Evolutionary conservation across 257 asterid genomes (phyloP).

Genomic region (Leonotis leonurus): DNA sequence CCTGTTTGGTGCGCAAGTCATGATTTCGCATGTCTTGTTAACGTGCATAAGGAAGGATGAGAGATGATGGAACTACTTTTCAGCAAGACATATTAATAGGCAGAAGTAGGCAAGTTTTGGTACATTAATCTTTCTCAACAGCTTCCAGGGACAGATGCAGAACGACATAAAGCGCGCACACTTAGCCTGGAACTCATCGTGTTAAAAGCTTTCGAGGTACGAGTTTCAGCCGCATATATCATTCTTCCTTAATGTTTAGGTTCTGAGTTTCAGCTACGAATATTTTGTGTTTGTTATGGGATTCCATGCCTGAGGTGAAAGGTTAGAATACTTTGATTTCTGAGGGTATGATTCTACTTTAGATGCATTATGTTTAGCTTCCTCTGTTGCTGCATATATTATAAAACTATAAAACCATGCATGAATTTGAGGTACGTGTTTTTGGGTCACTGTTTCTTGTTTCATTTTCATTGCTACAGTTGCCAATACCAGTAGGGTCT

Average conservation of each 20-base stretch:
- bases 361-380: not conserved
- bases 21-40: not conserved
- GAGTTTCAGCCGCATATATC: too few relatives aligned
- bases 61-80: not conserved
- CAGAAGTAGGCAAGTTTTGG: not conserved
- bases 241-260: too few relatives aligned
- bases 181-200: not conserved
- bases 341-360: not conserved
- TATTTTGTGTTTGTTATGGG: not conserved
- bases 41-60: too few relatives aligned
- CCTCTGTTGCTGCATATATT: too few relatives aligned
- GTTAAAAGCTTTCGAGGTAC: not conserved
- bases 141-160: not conserved
- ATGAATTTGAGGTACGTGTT: conserved; percentile 1
- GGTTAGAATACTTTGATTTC: not conserved
- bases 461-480: conserved; percentile 6
- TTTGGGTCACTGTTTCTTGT: not conserved
- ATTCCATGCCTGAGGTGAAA: too few relatives aligned
- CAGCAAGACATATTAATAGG: too few relatives aligned
- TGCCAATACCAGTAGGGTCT: too few relatives aligned
- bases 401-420: not conserved
- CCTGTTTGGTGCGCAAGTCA: too few relatives aligned
- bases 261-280: not conserved
- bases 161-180: not conserved
- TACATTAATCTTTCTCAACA: not conserved